Conservation (phyloP, 176 grass and related monocot genomes). For the Themeda triandra region DNA sequence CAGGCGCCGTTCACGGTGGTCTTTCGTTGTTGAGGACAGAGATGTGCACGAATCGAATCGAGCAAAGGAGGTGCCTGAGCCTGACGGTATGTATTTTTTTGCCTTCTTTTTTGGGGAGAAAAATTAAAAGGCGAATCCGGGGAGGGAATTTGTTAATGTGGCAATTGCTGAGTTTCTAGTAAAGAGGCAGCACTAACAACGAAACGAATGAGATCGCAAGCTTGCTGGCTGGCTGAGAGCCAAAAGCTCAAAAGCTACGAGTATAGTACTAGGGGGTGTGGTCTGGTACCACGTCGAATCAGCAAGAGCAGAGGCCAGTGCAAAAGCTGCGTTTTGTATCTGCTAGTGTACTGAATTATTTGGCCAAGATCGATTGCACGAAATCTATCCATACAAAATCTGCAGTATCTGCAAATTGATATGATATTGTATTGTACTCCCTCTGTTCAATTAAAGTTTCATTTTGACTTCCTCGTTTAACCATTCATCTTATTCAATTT, state of each 20-base stretch:
- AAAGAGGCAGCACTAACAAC: not conserved
- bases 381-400: not conserved
- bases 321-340: not conserved
- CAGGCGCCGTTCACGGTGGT: not conserved
- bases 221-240: not conserved
- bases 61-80: not conserved
- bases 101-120: not conserved
- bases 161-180: not conserved
- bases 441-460: too few relatives aligned
- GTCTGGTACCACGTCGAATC: not conserved
- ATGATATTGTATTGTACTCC: too few relatives aligned
- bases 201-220: not conserved
- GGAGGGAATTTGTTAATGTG: not conserved
- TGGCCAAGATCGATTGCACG: not conserved
- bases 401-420: too few relatives aligned
- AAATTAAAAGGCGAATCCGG: conserved; percentile 15
- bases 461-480: too few relatives aligned
- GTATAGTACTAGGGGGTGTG: not conserved
- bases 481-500: too few relatives aligned
- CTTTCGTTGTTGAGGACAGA: not conserved
- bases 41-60: conserved; percentile 38
- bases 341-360: not conserved
- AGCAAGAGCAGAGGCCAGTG: not conserved
- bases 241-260: not conserved
- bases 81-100: not conserved